Evolutionary conservation across 1,139 yeast genomes (phyloP).

Genomic region (Sugiyamaella grinbergsii): DNA sequence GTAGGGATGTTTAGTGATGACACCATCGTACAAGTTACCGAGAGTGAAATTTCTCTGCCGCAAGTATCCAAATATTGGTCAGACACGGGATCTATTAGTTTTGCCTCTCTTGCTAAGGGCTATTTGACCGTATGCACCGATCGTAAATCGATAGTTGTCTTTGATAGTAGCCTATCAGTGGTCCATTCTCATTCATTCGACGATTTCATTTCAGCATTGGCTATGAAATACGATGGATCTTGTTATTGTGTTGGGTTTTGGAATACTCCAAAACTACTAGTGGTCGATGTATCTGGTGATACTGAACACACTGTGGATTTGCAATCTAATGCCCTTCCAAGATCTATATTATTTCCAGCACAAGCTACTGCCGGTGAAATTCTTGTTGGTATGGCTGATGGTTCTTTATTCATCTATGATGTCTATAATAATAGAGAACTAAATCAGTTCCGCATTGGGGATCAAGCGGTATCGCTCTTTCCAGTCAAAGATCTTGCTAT

Average conservation of each 20-base stretch:
- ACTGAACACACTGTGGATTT: background rate
- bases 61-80: constrained; percentile 6
- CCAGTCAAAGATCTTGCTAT: background rate
- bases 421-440: background rate
- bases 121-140: constrained; percentile 6
- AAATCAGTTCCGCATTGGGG: constrained; percentile 6
- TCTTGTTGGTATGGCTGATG: constrained; percentile 20
- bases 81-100: background rate
- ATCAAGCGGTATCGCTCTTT: constrained; percentile 9
- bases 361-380: background rate
- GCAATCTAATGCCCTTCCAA: background rate
- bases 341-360: constrained; percentile 8
- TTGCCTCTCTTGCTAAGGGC: constrained; percentile 6
- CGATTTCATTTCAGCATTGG: constrained; percentile 14
- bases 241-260: constrained; percentile 14
- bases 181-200: constrained; percentile 7
- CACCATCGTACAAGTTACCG: constrained; percentile 19
- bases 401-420: constrained; percentile 8
- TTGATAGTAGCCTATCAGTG: constrained; percentile 7
- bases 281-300: background rate
- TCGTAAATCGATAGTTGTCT: constrained; percentile 5
- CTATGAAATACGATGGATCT: constrained; percentile 1
- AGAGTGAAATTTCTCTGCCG: background rate
- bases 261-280: constrained; percentile 8
- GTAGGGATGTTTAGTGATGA: constrained; percentile 8